Conservation (phyloP, 164 flowering plant species). For the Vitis rotundifolia region DNA sequence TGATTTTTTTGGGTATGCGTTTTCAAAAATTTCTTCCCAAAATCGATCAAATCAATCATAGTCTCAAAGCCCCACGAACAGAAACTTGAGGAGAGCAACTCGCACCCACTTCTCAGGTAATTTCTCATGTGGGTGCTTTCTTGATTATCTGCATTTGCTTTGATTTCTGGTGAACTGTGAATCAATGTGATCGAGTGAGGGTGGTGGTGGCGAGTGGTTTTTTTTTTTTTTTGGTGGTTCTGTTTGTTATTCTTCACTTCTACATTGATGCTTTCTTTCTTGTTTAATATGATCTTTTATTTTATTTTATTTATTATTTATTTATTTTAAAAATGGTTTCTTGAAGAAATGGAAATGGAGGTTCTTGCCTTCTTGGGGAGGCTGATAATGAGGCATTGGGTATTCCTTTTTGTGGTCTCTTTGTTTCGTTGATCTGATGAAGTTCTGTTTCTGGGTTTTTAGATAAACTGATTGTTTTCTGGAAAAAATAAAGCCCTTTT, state of each 20-base stretch:
- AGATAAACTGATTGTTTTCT: conserved; percentile 6
- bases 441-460: background rate
- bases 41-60: conserved; percentile 22
- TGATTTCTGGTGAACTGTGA: too few species aligned
- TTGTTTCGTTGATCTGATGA: background rate
- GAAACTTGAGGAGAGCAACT: background rate
- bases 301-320: background rate
- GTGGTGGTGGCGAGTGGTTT: too few species aligned
- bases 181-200: too few species aligned
- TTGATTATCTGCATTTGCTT: too few species aligned
- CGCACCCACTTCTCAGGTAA: conserved; percentile 5
- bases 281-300: background rate
- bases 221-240: too few species aligned
- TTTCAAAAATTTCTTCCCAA: background rate
- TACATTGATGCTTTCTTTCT: background rate
- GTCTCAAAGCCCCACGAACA: background rate
- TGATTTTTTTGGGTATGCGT: too few species aligned
- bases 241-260: background rate
- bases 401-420: background rate
- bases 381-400: too few species aligned
- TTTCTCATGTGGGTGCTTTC: conserved; percentile 17
- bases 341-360: conserved; percentile 4
- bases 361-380: background rate
- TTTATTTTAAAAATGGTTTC: background rate
- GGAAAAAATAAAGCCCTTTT: too few species aligned